phyloP scores from a whole-genome alignment of 73 alveolate species.

The Paramecium biaurelia region DNA sequence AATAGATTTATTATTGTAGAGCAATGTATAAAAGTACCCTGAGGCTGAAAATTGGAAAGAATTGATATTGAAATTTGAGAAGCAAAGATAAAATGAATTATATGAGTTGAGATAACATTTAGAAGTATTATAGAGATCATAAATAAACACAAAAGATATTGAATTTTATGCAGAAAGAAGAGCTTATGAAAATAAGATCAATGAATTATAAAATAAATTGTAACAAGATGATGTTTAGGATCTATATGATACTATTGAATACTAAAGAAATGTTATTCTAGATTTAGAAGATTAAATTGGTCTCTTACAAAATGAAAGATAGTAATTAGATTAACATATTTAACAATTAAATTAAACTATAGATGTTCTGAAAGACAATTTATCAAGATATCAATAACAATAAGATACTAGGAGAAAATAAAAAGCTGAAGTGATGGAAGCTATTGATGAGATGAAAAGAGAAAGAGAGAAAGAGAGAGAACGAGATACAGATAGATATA shows the following conservation, averaged over 20 bases:
- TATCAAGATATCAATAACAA: not conserved
- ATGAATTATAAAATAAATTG: not conserved
- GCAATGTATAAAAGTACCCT: constrained; percentile 35
- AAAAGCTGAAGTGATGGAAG: constrained; percentile 33
- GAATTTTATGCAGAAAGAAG: constrained; percentile 46
- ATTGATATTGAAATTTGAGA: constrained; percentile 4
- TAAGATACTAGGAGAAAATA: constrained; percentile 13
- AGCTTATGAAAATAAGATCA: constrained; percentile 51
- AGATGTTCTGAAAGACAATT: not conserved
- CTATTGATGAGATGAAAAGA: constrained; percentile 47
- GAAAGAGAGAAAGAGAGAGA: constrained; percentile 41
- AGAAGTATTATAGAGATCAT: constrained; percentile 24
- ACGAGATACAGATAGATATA: constrained; percentile 20
- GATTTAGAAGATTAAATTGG: constrained; percentile 9
- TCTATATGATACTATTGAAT: constrained; percentile 35
- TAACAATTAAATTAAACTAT: not conserved
- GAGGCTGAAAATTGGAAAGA: constrained; percentile 50
- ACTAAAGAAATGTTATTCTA: not conserved
- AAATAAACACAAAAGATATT: constrained; percentile 2
- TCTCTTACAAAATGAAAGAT: not conserved
- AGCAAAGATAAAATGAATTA: constrained; percentile 41
- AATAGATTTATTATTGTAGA: not conserved
- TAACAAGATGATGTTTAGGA: constrained; percentile 28
- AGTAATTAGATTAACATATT: not conserved
- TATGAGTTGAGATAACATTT: constrained; percentile 29